A percentile compares a stretch with the other conserved stretches of the same genome.
Conservation (phyloP, 2,329 filamentous ascomycete species). For the Alternaria longipes region DNA sequence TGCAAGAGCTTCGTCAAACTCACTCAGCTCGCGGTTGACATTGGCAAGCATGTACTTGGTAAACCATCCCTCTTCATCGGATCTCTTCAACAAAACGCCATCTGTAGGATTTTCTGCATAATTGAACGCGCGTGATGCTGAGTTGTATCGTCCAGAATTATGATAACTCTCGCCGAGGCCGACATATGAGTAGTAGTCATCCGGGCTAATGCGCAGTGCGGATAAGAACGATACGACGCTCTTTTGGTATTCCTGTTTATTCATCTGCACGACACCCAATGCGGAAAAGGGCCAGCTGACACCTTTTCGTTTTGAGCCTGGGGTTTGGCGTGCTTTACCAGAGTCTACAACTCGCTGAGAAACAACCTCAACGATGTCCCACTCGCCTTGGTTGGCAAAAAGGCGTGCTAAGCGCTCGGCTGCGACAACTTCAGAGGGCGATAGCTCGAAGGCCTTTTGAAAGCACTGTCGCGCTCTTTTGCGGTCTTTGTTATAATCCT, state of each 20-base stretch:
- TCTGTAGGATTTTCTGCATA: constrained; percentile 82
- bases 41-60: constrained; percentile 97
- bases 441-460: constrained; percentile 94
- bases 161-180: constrained; percentile 98
- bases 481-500: constrained; percentile 88
- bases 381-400: constrained; percentile 91
- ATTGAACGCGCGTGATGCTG: constrained; percentile 89
- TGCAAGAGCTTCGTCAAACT: constrained; percentile 81
- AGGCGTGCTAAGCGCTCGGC: constrained; percentile 85
- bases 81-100: constrained; percentile 61
- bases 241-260: constrained; percentile 88
- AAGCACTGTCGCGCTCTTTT: constrained; percentile 90
- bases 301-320: constrained; percentile 90
- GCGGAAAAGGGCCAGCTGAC: constrained; percentile 97
- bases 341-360: constrained; percentile 91
- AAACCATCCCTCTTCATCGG: constrained; percentile 84
- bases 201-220: constrained; percentile 81
- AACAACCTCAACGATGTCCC: constrained; percentile 95
- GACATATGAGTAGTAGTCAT: constrained; percentile 95
- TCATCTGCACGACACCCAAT: constrained; percentile 91
- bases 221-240: constrained; percentile 93
- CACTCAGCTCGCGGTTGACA: constrained; percentile 89
- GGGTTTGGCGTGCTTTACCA: constrained; percentile 88
- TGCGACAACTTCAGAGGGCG: constrained; percentile 82
- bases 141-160: constrained; percentile 89